phyloP scores from a whole-genome alignment of 495 filamentous ascomycete genomes.

The Hypoxylon trugodes region DNA sequence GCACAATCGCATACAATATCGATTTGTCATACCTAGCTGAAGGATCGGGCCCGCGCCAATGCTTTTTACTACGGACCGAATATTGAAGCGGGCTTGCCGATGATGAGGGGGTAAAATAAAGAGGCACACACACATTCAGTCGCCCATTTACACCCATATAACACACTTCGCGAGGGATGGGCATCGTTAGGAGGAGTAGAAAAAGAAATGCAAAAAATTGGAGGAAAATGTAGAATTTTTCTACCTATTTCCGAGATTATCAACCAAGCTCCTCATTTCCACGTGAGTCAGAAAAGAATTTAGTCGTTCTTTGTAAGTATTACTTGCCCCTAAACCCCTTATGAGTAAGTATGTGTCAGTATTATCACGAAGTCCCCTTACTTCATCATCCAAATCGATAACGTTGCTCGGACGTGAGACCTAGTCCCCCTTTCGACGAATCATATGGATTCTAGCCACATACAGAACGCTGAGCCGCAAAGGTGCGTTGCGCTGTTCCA shows the following conservation, averaged over 20 bases:
- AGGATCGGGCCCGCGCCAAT: not conserved
- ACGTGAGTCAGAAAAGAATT: not conserved
- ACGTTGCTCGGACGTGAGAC: conserved; percentile 27
- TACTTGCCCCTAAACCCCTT: not conserved
- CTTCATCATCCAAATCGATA: not conserved
- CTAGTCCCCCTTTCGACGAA: conserved; percentile 8
- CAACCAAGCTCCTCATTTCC: not conserved
- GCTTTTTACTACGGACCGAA: conserved; percentile 18
- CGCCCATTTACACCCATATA: too few species aligned
- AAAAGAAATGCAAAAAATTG: too few species aligned
- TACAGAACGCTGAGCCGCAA: conserved; percentile 34
- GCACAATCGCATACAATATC: conserved; percentile 2
- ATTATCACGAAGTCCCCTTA: not conserved
- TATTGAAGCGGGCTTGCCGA: not conserved
- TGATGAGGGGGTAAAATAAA: not conserved
- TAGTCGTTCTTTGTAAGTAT: too few species aligned
- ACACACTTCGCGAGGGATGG: too few species aligned
- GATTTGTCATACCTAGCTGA: conserved; percentile 22
- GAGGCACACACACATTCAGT: too few species aligned
- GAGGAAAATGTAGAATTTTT: not conserved
- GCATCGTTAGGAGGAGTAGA: too few species aligned
- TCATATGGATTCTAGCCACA: conserved; percentile 26
- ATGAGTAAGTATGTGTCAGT: conserved; percentile 4
- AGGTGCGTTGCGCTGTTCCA: conserved; percentile 22
- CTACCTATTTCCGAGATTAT: conserved; percentile 17